Base-by-base conservation (phyloP, 2,329 filamentous ascomycete species). In the Penicillium sp. region DNA sequence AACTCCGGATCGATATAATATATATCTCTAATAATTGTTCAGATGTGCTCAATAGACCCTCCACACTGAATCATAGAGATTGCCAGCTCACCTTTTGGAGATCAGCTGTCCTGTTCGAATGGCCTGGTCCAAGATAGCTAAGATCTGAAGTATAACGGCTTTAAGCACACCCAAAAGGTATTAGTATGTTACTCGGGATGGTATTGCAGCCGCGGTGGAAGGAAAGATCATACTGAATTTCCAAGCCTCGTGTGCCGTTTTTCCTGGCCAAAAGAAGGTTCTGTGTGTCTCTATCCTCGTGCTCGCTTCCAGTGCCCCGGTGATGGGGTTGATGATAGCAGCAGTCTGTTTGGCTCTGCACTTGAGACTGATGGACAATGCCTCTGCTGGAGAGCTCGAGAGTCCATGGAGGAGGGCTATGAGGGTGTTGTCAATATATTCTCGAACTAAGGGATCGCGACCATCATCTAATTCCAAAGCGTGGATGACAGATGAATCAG, bases 1-100 rank as follows among this genome's bases (percentile, higher is more conserved):
- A 84, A 75, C 38, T 76, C 75, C 1, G 84, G 82, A 57, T 86
- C 82, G 46, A 78, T 79, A 64, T 87, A 87, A 62, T 83, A 87
- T 29, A 87, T 81, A 59, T 87, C 84, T 57, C 84, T 86, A 54
- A 4, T 13, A 14, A n/a, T 26, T 14, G 38, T 16, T 13, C 8
- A 3, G 16, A 3, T 16, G 2, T 34, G n/a, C 6, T 47, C 27
- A 52, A 35, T 7, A 47, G 16, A 19, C n/a, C 10, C 2, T 13
- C 27, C 13, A 30, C 27, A 14, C 18, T 6, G 10, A 16, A 16
- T 18, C 29, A 16, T 10, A 4, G 18, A 32, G 30, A 47, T 62
- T n/a, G 6, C 14, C 4, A 9, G 43, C 47, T 35, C n/a, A 83
- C 83, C 83, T 77, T 66, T 86, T 86, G 0, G 82, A 84, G 55